Conservation (phyloP, 805 yeast genomes). For the Nakazawaea siamensis region DNA sequence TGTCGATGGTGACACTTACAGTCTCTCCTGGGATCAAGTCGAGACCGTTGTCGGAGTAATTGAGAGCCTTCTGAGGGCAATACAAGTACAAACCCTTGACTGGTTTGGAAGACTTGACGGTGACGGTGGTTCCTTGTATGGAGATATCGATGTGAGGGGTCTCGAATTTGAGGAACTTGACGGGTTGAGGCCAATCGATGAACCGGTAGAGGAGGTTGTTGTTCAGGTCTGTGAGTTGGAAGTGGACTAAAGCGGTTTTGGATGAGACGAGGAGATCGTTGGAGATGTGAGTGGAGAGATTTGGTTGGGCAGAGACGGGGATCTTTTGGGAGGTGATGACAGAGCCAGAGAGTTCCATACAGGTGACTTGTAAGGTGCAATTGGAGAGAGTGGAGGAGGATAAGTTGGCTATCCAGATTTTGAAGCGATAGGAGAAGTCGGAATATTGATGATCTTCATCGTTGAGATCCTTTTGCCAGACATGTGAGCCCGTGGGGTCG, state of each 20-base stretch:
- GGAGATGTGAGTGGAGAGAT: conserved; percentile 24
- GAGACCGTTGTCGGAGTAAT: conserved; percentile 36
- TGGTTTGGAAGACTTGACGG: conserved; percentile 22
- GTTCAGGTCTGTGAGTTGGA: background rate
- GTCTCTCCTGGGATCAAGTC: conserved; percentile 32
- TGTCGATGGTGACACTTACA: background rate
- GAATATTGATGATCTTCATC: conserved; percentile 21
- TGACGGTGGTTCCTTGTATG: background rate
- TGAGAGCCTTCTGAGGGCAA: conserved; percentile 17
- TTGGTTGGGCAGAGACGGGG: conserved; percentile 12
- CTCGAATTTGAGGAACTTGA: conserved; percentile 27
- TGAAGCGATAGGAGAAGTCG: conserved; percentile 20
- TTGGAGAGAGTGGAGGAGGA: conserved; percentile 14
- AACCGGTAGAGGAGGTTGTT: conserved; percentile 22
- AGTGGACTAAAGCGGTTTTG: conserved; percentile 2
- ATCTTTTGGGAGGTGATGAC: conserved; percentile 13
- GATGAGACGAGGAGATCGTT: conserved; percentile 11
- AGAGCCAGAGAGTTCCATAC: conserved; percentile 24
- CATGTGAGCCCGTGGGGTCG: conserved; percentile 8
- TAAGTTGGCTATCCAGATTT: conserved; percentile 34
- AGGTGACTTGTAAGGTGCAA: conserved; percentile 21
- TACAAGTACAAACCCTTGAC: conserved; percentile 36
- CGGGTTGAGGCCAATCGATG: conserved; percentile 44
- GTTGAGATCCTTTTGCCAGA: conserved; percentile 11
- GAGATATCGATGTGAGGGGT: background rate